Conservation (phyloP, 1,284 basidiomycete genomes). For the Cryptococcus sp. region DNA sequence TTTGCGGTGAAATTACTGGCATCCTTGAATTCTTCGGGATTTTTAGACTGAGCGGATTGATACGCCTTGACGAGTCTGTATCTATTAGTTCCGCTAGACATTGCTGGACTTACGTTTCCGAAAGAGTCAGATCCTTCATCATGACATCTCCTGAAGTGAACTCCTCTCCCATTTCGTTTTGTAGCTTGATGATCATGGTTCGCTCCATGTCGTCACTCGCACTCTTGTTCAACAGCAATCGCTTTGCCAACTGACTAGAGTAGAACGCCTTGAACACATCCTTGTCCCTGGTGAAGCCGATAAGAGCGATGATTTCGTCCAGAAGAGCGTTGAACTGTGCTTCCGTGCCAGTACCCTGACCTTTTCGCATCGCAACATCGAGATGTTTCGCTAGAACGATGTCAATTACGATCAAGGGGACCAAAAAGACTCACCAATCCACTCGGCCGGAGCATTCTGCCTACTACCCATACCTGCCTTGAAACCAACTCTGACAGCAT, state of each 20-base stretch:
- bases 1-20: slow-evolving; percentile 50
- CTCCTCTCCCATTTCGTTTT: slow-evolving; percentile 57
- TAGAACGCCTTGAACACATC: slow-evolving; percentile 96
- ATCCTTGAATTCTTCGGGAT: slow-evolving; percentile 42
- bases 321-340: slow-evolving; percentile 65
- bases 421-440: slow-evolving; percentile 56
- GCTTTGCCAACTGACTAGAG: slow-evolving; percentile 80
- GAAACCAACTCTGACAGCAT: slow-evolving; percentile 64
- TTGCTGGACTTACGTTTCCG: slow-evolving; percentile 37
- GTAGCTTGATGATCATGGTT: slow-evolving; percentile 79
- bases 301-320: slow-evolving; percentile 73
- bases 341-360: slow-evolving; percentile 70
- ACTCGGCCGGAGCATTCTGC: slow-evolving; percentile 84
- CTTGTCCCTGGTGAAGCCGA: slow-evolving; percentile 79
- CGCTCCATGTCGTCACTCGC: slow-evolving; percentile 90
- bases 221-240: slow-evolving; percentile 76
- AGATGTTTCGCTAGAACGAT: slow-evolving; percentile 66
- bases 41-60: slow-evolving; percentile 43
- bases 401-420: neutral
- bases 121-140: slow-evolving; percentile 48
- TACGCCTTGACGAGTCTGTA: slow-evolving; percentile 50
- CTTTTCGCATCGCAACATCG: slow-evolving; percentile 77
- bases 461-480: slow-evolving; percentile 73
- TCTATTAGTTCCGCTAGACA: neutral
- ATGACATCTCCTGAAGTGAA: slow-evolving; percentile 49